Percentiles rank a stretch among this genome's conserved stretches.
phyloP scores from a whole-genome alignment of 1,139 yeast genomes.

The Suzukiozyma palmioleophila region DNA sequence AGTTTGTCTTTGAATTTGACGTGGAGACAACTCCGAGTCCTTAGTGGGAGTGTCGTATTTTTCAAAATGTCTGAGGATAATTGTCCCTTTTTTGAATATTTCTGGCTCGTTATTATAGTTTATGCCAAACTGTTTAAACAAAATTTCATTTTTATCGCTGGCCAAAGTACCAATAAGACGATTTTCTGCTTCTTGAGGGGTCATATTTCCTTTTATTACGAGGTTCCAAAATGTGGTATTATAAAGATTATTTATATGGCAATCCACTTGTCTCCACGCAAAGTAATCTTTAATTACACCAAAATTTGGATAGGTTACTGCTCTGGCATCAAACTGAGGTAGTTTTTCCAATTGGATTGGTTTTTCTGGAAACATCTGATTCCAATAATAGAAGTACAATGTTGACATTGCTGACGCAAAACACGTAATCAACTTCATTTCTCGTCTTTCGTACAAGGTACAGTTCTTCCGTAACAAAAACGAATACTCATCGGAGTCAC shows the following conservation, averaged over 20 bases:
- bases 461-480: conserved; percentile 65
- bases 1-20: conserved; percentile 49
- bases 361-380: conserved; percentile 48
- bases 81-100: conserved; percentile 81
- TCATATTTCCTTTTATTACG: conserved; percentile 63
- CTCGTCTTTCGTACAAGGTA: conserved; percentile 73
- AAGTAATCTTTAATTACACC: conserved; percentile 70
- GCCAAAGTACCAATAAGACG: conserved; percentile 70
- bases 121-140: conserved; percentile 71
- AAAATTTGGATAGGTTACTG: conserved; percentile 74
- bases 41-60: conserved; percentile 11
- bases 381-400: conserved; percentile 68
- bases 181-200: conserved; percentile 76
- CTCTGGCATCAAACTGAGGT: conserved; percentile 91
- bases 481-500: conserved; percentile 94
- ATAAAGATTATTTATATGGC: conserved; percentile 91
- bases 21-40: conserved; percentile 21
- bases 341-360: conserved; percentile 34
- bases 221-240: conserved; percentile 92
- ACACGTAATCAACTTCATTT: conserved; percentile 70
- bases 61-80: conserved; percentile 53
- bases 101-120: conserved; percentile 91
- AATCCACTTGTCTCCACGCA: conserved; percentile 95
- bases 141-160: conserved; percentile 80
- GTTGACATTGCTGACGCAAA: conserved; percentile 82